Evolutionary conservation across 2,329 filamentous ascomycete species (phyloP), one percentile per base, ranked within the genome.

Genomic region (Cladosporium sp.): DNA sequence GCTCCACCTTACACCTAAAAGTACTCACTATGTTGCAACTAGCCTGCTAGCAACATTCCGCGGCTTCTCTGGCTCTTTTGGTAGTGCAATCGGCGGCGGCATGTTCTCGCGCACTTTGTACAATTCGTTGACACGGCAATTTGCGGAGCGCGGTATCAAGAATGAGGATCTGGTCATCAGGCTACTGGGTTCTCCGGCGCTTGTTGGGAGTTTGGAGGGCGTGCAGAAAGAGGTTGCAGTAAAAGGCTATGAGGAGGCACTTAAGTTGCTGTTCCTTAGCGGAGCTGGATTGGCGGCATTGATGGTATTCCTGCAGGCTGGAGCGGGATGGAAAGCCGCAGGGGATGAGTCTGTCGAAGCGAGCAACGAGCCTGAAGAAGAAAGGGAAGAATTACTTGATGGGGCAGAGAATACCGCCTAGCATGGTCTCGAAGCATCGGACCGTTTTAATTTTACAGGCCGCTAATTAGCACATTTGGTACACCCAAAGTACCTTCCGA

Each of bases 21-120:
- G 86, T 7, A 87, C 88, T 0, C 90, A 93, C 72, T 92, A 91
- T 73, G 87, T 95, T 59, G 87, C 90, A 3, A 92, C 90, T 0
- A 90, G 91, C 14, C 81, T 96, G 51, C 79, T 94, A 4, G 87
- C 89, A 32, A 96, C 92, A 0, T 94, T 94, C 78, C 85, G 92
- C 4, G 91, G 91, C 5, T 93, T 95, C 69, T 90, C 91, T 0
- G 91, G 91, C 15, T 90, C 88, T 61, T 95, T 96, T 71, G 92
- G 92, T 2, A 90, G 89, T 1, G 87, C 92, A 0, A 90, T 94
- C 58, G 91, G 91, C 2, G 92, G 92, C 2, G 92, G 92, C 0
- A 82, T 91, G 63, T 94, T 93, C 74, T 83, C 85, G 49, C 85
- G 91, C 5, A 81, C 87, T 1, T 78, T 94, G 36, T 81, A 83